Evolutionary conservation across 2,329 filamentous ascomycete genomes (phyloP), one percentile per base, ranked within the genome.

Genomic region (Ophiostoma fasciatum): DNA sequence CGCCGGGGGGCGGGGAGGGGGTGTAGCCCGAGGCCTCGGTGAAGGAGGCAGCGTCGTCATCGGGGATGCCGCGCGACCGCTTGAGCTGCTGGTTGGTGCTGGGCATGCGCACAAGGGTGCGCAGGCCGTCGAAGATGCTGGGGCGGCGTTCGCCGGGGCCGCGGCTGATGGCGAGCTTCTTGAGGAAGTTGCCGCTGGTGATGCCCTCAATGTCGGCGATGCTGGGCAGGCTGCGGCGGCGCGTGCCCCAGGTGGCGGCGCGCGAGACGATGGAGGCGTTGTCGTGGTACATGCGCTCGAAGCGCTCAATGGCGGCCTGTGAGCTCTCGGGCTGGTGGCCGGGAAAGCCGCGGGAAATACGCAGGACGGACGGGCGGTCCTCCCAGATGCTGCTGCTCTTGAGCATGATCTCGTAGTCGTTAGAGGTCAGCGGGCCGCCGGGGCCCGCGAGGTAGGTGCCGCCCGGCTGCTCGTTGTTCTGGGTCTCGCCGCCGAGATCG

Each of bases 241-340:
- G 66, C 2, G 78, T 83, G 13, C 78, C 78, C 64, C 78, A 75
- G 0, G 78, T 83, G 14, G 78, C 78, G 12, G 74, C 67, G 42
- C 70, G 61, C 2, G 74, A 78, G 9, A 74, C 53, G 10, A 76
- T 59, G 0, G 74, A 78, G 20, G 64, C 66, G 32, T 62, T 73
- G 42, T 74, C 69, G 15, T 59, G 60, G 36, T 58, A 66, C 58
- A 68, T 60, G 10, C 56, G 57, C 43, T 71, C 57, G 36, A 68
- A 74, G 27, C 48, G 59, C 29, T 60, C 59, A 15, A 75, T 74
- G 9, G 70, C 70, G 13, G 57, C 67, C 29, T 68, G 59, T 2
- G 70, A 66, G 2, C 63, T 60, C 35, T 61, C 53, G 2, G 68
- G 69, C 42, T 73, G 68, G 15, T 50, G 49, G 9, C 47, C 49